Base-by-base conservation (phyloP, 2,329 filamentous ascomycete genomes). In the Xylariales sp. region DNA sequence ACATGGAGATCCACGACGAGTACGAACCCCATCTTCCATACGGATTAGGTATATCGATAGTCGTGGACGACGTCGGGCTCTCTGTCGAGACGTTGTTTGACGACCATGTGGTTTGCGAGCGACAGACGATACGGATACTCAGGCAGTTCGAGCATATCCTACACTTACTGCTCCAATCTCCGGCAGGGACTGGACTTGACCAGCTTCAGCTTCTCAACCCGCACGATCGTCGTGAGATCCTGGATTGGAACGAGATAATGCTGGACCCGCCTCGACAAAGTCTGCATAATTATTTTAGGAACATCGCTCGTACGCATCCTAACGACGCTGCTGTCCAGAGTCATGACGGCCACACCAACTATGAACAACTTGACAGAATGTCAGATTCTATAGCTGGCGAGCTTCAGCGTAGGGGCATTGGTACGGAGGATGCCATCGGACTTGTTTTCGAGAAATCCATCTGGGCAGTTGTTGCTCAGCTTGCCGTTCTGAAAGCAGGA, bases 11-110 rank as follows among this genome's bases (percentile, higher is more conserved):
- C 19, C 28, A 42, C 12, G 15, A 27, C 31, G 16, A 38, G 31
- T 28, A 11, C n/a, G 32, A 11, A 31, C 29, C 10, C 21, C 31
- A 14, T 43, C 46, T 28, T 18, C 39, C 18, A 28, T 46, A 12
- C 21, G 31, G 15, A 3, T 20, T 42, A 7, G 20, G 15, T 3
- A 16, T 49, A 10, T 19, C 32, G n/a, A 46, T 36, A 15, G 22
- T 19, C 9, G 31, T 48, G 22, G 14, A 11, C 3, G 40, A 43
- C 11, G 31, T 27, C 15, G 36, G 14, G 7, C 20, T 48, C 18
- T 15, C 18, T 5, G 9, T 34, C 10, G 32, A 16, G 32, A n/a
- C 32, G 18, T 10, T n/a, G 2, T 19, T 10, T 18, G 32, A 34
- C 32, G 14, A n/a, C 16, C 7, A n/a, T 2, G 10, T 8, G 3